Percentiles rank a stretch among this genome's conserved stretches.
Evolutionary conservation across 2,329 filamentous ascomycete genomes (phyloP).

Genomic region (Penicillium sp.): DNA sequence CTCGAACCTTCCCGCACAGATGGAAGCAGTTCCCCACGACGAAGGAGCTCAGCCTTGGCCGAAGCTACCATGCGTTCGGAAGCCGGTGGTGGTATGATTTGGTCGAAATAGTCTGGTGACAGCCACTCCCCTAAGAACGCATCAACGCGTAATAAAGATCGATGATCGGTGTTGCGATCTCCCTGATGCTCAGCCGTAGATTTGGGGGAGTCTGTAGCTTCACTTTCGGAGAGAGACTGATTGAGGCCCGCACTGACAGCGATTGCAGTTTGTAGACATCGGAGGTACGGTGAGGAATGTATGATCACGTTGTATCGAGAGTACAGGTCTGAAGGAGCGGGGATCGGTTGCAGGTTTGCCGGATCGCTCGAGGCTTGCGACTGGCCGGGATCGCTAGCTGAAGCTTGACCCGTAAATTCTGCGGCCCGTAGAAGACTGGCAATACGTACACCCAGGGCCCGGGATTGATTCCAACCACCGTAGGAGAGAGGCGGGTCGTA

Average conservation of each 20-base stretch:
- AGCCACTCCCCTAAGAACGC: conserved; percentile 96
- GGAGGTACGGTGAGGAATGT: conserved; percentile 88
- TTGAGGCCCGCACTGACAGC: conserved; percentile 82
- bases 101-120: conserved; percentile 86
- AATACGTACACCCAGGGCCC: conserved; percentile 78
- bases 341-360: conserved; percentile 5
- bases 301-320: conserved; percentile 65
- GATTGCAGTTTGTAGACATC: conserved; percentile 89
- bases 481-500: conserved; percentile 96
- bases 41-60: conserved; percentile 82
- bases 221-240: conserved; percentile 34
- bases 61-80: conserved; percentile 83
- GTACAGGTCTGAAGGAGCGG: conserved; percentile 12
- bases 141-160: conserved; percentile 68
- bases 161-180: conserved; percentile 10
- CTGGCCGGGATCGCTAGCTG: conserved; percentile 3
- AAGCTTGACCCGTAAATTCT: conserved; percentile 29
- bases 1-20: conserved; percentile 37
- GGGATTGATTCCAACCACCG: conserved; percentile 85
- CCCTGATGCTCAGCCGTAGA: conserved; percentile 1
- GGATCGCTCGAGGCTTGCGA: conserved; percentile 9
- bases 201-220: conserved; percentile 8
- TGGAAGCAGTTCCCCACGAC: conserved; percentile 66
- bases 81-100: conserved; percentile 83
- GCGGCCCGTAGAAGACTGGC: conserved; percentile 63